A percentile compares a stretch with the other conserved stretches of the same genome.
phyloP scores from a whole-genome alignment of 768 basidiomycete genomes.

The Gymnopilus junonius region DNA sequence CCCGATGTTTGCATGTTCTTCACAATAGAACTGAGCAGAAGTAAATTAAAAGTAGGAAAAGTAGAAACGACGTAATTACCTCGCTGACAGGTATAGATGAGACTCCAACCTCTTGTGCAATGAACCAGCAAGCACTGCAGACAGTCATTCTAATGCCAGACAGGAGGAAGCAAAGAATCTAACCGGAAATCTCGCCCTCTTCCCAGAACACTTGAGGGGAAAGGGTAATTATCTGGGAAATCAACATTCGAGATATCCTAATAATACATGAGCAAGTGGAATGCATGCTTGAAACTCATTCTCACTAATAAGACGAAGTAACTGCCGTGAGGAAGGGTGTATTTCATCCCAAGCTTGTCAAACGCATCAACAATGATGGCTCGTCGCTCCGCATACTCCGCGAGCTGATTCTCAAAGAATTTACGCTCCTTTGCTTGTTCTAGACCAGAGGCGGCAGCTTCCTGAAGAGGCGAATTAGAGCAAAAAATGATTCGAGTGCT shows the following conservation, averaged over 20 bases:
- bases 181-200: constrained; percentile 89
- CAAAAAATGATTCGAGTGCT: constrained; percentile 95
- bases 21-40: constrained; percentile 80
- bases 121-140: constrained; percentile 90
- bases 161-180: constrained; percentile 1
- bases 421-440: constrained; percentile 73
- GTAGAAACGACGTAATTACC: constrained; percentile 48
- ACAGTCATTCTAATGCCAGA: background rate
- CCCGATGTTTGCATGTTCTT: constrained; percentile 83
- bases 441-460: constrained; percentile 89
- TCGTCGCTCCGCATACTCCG: constrained; percentile 83
- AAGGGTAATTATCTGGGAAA: constrained; percentile 85
- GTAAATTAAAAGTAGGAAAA: constrained; percentile 1
- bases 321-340: constrained; percentile 86
- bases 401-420: constrained; percentile 79
- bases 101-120: constrained; percentile 87
- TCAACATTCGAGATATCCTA: constrained; percentile 76
- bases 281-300: constrained; percentile 2
- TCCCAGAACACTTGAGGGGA: constrained; percentile 75
- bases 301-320: constrained; percentile 89
- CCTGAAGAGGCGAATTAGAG: constrained; percentile 92
- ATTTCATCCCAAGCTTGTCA: constrained; percentile 81
- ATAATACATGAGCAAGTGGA: background rate
- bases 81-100: constrained; percentile 96
- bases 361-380: constrained; percentile 77